Percentiles rank a stretch among this genome's conserved stretches.
Evolutionary conservation across 139 green algal species (phyloP).

Genomic region (Astrephomene gubernaculifera): DNA sequence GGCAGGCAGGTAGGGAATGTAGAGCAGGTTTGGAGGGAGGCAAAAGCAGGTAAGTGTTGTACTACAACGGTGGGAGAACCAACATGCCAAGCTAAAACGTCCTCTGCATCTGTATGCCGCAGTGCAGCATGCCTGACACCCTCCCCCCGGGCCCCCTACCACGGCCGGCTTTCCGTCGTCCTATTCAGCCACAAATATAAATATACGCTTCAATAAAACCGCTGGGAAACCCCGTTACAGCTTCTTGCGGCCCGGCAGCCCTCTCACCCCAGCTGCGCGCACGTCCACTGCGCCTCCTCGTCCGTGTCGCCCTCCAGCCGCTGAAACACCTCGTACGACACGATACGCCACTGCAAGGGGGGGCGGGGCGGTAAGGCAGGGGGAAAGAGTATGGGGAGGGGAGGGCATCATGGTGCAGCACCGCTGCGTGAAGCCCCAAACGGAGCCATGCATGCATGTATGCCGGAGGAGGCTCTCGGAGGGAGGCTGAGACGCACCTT

Average conservation of each 20-base stretch:
- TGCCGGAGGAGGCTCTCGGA: neutral
- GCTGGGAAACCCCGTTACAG: neutral
- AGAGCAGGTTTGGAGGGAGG: neutral
- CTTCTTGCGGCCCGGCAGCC: constrained; percentile 34
- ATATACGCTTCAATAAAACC: no score
- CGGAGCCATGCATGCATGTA: neutral
- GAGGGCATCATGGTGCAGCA: no score
- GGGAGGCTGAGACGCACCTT: no score
- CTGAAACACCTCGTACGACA: constrained; percentile 53
- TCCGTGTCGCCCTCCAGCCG: neutral
- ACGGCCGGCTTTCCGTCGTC: neutral
- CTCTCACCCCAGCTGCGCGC: constrained; percentile 61
- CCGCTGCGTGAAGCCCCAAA: neutral
- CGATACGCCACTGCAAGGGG: constrained; percentile 41
- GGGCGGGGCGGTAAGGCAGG: constrained; percentile 49
- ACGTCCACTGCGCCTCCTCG: constrained; percentile 58
- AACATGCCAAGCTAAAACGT: neutral
- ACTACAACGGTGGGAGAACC: neutral
- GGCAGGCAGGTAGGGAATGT: neutral
- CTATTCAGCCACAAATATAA: neutral
- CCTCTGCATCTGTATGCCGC: neutral
- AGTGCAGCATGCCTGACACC: neutral
- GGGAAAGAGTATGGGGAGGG: no score
- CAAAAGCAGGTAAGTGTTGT: neutral
- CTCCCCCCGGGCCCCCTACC: neutral